Evolutionary conservation across 352 stramenopile genomes (phyloP), one percentile per base, ranked within the genome.

Genomic region (Globisporangium spiculum): DNA sequence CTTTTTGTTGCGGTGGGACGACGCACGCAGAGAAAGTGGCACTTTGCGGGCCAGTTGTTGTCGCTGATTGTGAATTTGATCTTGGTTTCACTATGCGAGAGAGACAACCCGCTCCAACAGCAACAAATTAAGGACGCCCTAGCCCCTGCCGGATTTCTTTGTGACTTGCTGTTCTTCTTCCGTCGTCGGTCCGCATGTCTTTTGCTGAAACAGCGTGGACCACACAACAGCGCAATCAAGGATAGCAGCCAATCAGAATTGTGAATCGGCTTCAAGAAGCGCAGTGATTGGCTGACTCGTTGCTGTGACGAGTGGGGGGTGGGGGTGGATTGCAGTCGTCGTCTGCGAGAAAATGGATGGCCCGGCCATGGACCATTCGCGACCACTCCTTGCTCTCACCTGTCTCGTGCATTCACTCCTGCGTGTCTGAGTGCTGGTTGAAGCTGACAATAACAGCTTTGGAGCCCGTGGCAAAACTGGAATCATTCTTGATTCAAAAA

Each of bases 1-100:
- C 54, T 60, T 60, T 60, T 60, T 60, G 54, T 30, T 38, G 56
- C 34, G 56, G 56, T 62, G 56, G 56, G 56, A 62, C 56, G 56
- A 52, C 34, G 34, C 30, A 52, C 34, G 57, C 30, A 22, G 22
- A 22, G 44, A 52, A 52, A 52, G 44, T 24, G 44, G 6, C 44
- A 24, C 41, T 50, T 18, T 38, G 44, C 38, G 14, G 38, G 6
- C 18, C 44, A 22, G 44, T 52, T 52, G 22, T 22, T 52, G 44
- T 52, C 18, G 44, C 44, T 52, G 18, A n/a, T 52, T 22, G 41
- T 24, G 57, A 34, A 36, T 53, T 63, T 24, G 24, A 8, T 24
- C 57, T 24, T 32, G 57, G 50, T 63, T 53, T 44, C 18, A 8
- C 18, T 52, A 12, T 52, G 6, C 44, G 44, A 52, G 6, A 52